Base-by-base conservation (phyloP, 106 monocot genomes). In the Platanthera zijinensis region DNA sequence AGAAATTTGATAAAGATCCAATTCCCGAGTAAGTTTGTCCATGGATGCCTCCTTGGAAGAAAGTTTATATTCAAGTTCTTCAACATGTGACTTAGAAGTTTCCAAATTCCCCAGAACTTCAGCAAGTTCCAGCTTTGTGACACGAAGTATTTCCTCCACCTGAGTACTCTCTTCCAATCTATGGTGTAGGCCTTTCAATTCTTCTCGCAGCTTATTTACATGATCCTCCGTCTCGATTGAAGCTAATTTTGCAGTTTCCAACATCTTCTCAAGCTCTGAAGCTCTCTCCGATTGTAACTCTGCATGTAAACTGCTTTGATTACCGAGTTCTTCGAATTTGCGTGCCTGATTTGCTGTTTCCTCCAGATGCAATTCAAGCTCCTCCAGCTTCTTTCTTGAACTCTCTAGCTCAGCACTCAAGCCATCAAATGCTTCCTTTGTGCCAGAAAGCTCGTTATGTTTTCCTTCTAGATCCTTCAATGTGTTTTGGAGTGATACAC, bases 31-130 rank as follows among this genome's bases (percentile, higher is more conserved):
- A 25, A 97, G 80, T n/a, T 91, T 79, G 50, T 82, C 76, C 39
- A 88, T 83, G 54, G 28, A 53, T 63, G 79, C 72, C 68, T 84
- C 87, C 51, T 83, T 87, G 47, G 83, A 83, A 71, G 50, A 53
- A 80, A 84, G 79, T 76, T 86, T 88, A 74, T 82, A 25, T 73
- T 90, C 86, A 69, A 94, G 76, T 25, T 92, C 86, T 71, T 50
- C 72, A n/a, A 88, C 83, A 81, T 77, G 81, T 68, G 80, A 88
- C 74, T 92, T 87, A 69, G 89, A 93, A 67, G 79, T 63, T 68
- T 85, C 73, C 21, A 87, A 74, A 32, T 68, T 80, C 17, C 84
- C 85, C 57, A 83, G 72, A 67, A 66, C 49, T 8, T 11, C 59
- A 46, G 83, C 73, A 50, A 90, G 90, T 51, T 90, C 87, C 69